phyloP scores from a whole-genome alignment of 2,329 filamentous ascomycete species.

The Calonectria crousiana region DNA sequence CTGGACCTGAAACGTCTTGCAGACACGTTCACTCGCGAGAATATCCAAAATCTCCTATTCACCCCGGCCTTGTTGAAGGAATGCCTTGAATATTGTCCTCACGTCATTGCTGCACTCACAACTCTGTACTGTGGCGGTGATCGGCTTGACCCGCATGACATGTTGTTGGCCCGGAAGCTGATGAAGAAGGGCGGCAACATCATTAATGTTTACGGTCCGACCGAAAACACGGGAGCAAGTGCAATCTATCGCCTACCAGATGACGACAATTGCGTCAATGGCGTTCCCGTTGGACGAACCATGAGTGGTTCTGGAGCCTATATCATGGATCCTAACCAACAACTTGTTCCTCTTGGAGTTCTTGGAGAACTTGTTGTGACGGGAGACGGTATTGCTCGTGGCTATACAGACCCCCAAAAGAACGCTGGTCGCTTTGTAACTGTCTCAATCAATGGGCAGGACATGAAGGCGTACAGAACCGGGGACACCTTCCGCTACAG shows the following conservation, averaged over 20 bases:
- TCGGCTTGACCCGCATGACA: not conserved
- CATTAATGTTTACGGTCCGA: not conserved
- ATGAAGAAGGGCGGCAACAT: not conserved
- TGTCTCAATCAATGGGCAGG: not conserved
- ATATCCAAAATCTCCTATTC: not conserved
- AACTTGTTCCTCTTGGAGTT: not conserved
- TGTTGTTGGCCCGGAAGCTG: not conserved
- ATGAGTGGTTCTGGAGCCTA: not conserved
- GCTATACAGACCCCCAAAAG: constrained; percentile 28
- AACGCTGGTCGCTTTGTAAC: constrained; percentile 47
- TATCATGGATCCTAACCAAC: not conserved
- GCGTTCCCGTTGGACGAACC: not conserved
- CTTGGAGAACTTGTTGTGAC: not conserved
- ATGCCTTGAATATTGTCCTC: not conserved
- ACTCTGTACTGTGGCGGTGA: not conserved
- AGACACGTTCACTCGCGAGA: not conserved
- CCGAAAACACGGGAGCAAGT: not conserved
- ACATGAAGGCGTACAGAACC: constrained; percentile 54
- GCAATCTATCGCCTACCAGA: not conserved
- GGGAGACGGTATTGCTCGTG: not conserved
- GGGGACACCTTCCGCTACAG: constrained; percentile 60
- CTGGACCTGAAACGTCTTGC: not conserved
- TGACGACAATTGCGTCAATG: not conserved
- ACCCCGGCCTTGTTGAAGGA: not conserved
- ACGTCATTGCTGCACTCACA: not conserved